Evolutionary conservation across 2,329 filamentous ascomycete species (phyloP), one percentile per base, ranked within the genome.

Genomic region (Coleophoma cylindrospora): DNA sequence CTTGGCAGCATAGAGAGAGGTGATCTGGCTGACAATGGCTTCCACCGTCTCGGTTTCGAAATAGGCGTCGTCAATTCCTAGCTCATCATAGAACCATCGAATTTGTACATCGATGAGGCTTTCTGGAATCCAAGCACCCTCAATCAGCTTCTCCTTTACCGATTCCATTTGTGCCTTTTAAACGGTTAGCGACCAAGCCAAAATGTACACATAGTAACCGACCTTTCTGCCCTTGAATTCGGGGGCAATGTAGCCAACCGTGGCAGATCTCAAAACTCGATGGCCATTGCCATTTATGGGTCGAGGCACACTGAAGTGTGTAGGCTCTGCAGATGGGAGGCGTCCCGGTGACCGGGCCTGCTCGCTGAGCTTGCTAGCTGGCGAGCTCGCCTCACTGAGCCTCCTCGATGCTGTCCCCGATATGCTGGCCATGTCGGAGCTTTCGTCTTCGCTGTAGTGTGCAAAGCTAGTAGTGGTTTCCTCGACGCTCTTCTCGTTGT

Each of bases 61-160:
- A 77, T 96, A 97, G 72, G 95, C 92, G 76, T 96, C 94, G 65
- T 99, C 94, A 62, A 99, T 99, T 61, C 94, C 94, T 21, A 99
- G 83, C 69, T 95, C 87, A 67, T 94, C 89, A 76, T 99, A 99
- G 76, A 99, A 99, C 92, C 94, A 99, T 53, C 83, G 79, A 47
- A 91, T 89, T 72, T 99, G 91, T 22, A 84, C 79, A 55, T 95
- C 87, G 55, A 96, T 80, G 58, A 95, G 87, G 47, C 87, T 77
- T 50, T 81, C 78, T 2, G 94, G 94, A 54, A 99, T 89, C 80
- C 95, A 96, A 53, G 86, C 88, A 56, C 56, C 56, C 36, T 57
- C 56, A 38, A 57, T 54, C 84, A 96, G 95, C 76, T 97, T 94
- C 67, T 89, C 83, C 59, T 84, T 80, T 73, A 64, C 62, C 64